Base-by-base conservation (phyloP, 2,329 filamentous ascomycete genomes). In the Periconia sp. region DNA sequence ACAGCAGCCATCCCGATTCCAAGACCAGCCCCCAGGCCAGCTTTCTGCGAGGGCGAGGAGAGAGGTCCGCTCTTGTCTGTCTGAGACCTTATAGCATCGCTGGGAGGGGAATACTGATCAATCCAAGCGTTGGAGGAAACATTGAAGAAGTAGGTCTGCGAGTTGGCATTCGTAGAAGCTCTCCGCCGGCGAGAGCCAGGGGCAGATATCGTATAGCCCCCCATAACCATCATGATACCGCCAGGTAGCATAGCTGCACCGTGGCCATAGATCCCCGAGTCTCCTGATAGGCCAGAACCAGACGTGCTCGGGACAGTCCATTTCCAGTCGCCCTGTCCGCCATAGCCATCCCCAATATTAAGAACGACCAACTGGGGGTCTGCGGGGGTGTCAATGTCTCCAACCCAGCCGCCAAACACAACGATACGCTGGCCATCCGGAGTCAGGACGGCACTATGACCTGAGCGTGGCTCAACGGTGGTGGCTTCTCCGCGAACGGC, bases 341-440 rank as follows among this genome's bases (percentile, higher is more conserved):
- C 87, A 61, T 89, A 94, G 4, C 85, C 85, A 47, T 85, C 80
- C 5, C 86, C 89, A 43, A 96, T 77, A 44, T 89, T 77, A 3
- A 97, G 74, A 3, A 96, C 72, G 0, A 83, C 88, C 18, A 97
- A 75, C 63, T 96, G 90, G 1, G 94, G 94, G 21, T 85, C 77
- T 0, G 94, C 94, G 1, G 92, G 81, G 22, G 84, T 87, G 7
- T 75, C 79, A 0, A 87, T 78, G 59, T 95, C 85, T 3, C 92
- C 92, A 4, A 96, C 90, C 94, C 94, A 99, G 1, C 94, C 94
- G 15, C 94, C 94, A 46, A 91, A 78, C 1, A 99, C 74, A 28
- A 96, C 74, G 7, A 97, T 76, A n/a, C 81, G 83, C 18, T 76
- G 81, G 0, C 92, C 92, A 61, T 95, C 90, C 38, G 87, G 81